phyloP scores from a whole-genome alignment of 2,329 filamentous ascomycete species.

The Ophiognomonia clavigignenti-juglandacearum region DNA sequence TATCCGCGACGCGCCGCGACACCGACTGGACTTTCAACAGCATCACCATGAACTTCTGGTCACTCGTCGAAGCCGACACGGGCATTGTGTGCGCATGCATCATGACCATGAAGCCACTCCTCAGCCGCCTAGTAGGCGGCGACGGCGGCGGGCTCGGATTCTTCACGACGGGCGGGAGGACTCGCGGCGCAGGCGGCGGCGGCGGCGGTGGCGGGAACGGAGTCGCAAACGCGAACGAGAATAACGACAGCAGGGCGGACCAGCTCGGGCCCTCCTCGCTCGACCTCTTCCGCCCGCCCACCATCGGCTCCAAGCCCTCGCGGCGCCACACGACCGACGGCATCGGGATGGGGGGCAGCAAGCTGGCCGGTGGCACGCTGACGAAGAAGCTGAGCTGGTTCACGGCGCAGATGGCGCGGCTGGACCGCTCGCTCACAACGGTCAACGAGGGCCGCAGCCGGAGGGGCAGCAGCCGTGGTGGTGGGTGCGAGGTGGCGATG shows the following conservation, averaged over 20 bases:
- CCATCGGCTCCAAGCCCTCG: conserved; percentile 11
- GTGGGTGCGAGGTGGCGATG: too few relatives aligned
- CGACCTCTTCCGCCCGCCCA: conserved; percentile 5
- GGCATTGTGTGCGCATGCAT: conserved; percentile 25
- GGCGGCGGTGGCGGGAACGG: too few relatives aligned
- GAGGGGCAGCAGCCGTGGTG: background rate
- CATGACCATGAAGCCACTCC: conserved; percentile 22
- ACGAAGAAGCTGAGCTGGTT: conserved; percentile 14
- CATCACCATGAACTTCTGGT: conserved; percentile 21
- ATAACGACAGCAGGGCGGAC: background rate
- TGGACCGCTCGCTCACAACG: conserved; percentile 10
- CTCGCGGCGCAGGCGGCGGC: too few relatives aligned
- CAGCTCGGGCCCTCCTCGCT: background rate
- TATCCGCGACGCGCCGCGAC: conserved; percentile 12
- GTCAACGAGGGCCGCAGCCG: conserved; percentile 6
- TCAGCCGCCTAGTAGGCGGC: conserved; percentile 21
- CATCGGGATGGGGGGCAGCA: too few relatives aligned
- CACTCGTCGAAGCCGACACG: conserved; percentile 22
- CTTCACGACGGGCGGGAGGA: too few relatives aligned
- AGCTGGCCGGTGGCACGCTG: too few relatives aligned
- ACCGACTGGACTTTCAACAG: conserved; percentile 20
- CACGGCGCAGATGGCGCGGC: conserved; percentile 11
- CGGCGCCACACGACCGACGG: conserved; percentile 3
- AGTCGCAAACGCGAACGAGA: too few relatives aligned
- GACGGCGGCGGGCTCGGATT: background rate